Evolutionary conservation across 1,284 basidiomycete species (phyloP).

Genomic region (Gomphus sp.): DNA sequence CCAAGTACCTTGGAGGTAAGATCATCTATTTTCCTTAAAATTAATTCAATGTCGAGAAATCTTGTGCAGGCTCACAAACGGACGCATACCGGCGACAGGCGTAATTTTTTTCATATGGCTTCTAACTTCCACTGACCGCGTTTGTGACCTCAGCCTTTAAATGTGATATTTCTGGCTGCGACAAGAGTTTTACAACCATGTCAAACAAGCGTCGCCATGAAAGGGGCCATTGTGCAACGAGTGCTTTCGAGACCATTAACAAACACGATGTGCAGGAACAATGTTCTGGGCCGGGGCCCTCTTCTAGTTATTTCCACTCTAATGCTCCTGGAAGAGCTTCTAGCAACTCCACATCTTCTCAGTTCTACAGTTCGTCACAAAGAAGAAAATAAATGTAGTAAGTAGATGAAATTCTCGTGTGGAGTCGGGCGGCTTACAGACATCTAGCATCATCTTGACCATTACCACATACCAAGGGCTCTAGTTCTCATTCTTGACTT

Average conservation of each 20-base stretch:
- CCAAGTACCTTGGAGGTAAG: background rate
- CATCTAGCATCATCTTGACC: too few species aligned
- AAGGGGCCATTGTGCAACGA: background rate
- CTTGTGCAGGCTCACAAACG: background rate
- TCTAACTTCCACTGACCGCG: background rate
- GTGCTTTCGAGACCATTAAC: background rate
- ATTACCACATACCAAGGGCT: too few species aligned
- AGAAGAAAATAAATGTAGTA: background rate
- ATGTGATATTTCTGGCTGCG: background rate
- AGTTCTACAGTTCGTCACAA: background rate
- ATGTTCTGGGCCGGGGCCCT: background rate
- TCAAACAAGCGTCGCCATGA: background rate
- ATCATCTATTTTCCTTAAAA: background rate
- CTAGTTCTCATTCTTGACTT: too few species aligned
- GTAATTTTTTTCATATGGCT: background rate
- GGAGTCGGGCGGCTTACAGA: too few species aligned
- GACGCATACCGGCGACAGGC: background rate
- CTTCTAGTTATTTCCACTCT: background rate
- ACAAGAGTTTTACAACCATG: background rate
- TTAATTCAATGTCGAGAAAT: background rate
- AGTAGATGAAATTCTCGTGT: too few species aligned
- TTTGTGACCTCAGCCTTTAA: background rate
- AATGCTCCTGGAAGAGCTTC: background rate
- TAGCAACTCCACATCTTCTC: background rate
- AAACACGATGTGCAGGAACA: background rate